Conservation (phyloP, 2,329 filamentous ascomycete genomes). For the Simplicillium sp. region DNA sequence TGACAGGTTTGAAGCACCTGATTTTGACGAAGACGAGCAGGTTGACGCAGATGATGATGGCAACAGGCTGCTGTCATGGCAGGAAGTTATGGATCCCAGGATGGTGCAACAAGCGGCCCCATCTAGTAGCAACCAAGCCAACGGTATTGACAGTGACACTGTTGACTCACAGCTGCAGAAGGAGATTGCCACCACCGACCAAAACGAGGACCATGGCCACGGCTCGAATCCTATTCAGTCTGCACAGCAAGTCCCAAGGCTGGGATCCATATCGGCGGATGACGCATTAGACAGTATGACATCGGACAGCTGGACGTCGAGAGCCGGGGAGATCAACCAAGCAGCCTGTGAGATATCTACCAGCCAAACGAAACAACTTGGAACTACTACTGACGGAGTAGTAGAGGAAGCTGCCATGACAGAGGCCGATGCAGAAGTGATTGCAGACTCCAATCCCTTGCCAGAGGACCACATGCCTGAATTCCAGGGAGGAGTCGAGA, state of each 20-base stretch:
- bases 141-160: conserved; percentile 3
- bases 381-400: conserved; percentile 9
- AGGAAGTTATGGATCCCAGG: conserved; percentile 58
- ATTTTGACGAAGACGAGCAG: conserved; percentile 48
- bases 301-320: conserved; percentile 10
- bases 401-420: conserved; percentile 5
- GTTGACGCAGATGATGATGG: conserved; percentile 52
- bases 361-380: neutral
- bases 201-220: conserved; percentile 10
- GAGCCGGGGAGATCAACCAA: conserved; percentile 5
- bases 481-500: too few species aligned
- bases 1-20: conserved; percentile 67
- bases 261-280: conserved; percentile 12
- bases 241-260: conserved; percentile 14
- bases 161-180: conserved; percentile 11
- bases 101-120: conserved; percentile 38
- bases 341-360: neutral
- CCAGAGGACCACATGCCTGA: too few species aligned
- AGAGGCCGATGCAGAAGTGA: neutral
- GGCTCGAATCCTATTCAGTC: conserved; percentile 19
- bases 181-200: conserved; percentile 14
- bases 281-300: conserved; percentile 13
- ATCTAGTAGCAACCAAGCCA: conserved; percentile 9
- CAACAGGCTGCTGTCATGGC: conserved; percentile 47
- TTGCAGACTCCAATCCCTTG: too few species aligned